Conservation (phyloP, 106 monocot genomes). For the Iris macrosiphon region DNA sequence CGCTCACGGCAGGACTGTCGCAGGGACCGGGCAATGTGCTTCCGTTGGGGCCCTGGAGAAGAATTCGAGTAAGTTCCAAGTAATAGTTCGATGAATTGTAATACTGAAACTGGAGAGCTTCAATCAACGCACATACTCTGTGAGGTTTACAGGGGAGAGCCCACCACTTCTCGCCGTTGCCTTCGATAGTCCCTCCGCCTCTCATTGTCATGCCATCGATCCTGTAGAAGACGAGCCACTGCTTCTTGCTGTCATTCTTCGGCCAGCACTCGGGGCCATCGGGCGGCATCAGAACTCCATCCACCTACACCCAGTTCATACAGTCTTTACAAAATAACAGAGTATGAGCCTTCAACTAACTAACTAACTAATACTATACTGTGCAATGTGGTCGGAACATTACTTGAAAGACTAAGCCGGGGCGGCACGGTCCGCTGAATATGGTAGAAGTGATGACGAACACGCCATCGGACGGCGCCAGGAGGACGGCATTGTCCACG, state of each 20-base stretch:
- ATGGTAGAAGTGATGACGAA: slow-evolving; percentile 81
- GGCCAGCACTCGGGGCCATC: slow-evolving; percentile 92
- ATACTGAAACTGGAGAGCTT: too few species aligned
- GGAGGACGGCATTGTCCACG: slow-evolving; percentile 35
- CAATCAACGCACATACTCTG: slow-evolving; percentile 69
- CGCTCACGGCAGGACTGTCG: slow-evolving; percentile 81
- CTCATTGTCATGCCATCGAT: slow-evolving; percentile 65
- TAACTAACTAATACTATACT: not conserved
- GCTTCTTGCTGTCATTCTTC: slow-evolving; percentile 55
- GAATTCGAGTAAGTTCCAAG: not conserved
- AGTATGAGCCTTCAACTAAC: not conserved
- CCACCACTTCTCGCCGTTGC: slow-evolving; percentile 97
- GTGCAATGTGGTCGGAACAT: not conserved
- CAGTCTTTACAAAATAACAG: not conserved
- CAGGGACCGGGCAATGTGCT: slow-evolving; percentile 85
- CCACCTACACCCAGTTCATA: slow-evolving; percentile 30
- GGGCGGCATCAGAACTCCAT: slow-evolving; percentile 89
- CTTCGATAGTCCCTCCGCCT: slow-evolving; percentile 76
- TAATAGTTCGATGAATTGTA: not conserved
- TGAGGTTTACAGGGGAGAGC: slow-evolving; percentile 95
- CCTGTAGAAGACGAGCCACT: slow-evolving; percentile 85
- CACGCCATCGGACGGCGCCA: slow-evolving; percentile 64
- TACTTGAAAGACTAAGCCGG: slow-evolving; percentile 81
- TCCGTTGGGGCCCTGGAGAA: slow-evolving; percentile 82
- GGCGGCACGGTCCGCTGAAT: slow-evolving; percentile 83